A percentile compares a stretch with the other conserved stretches of the same genome.
Conservation (phyloP, 1,284 basidiomycete species). For the Trichosporon sp. region DNA sequence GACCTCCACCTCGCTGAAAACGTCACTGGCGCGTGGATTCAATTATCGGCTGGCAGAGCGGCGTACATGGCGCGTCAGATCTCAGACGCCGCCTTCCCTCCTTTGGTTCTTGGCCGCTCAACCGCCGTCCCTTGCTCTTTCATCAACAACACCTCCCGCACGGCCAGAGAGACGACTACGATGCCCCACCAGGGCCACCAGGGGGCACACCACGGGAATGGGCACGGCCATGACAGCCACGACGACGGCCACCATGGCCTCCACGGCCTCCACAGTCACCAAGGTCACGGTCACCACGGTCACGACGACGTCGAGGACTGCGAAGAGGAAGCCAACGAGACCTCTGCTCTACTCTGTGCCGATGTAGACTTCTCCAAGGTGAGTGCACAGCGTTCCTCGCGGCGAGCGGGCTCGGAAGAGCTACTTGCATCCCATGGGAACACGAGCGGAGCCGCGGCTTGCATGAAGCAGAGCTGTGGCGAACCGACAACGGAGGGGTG, state of each 20-base stretch:
- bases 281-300: background rate
- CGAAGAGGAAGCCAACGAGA: conserved; percentile 29
- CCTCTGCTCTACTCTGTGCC: conserved; percentile 44
- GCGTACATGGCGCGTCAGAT: background rate
- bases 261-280: too few species aligned
- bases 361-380: conserved; percentile 20
- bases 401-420: too few species aligned
- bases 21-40: conserved; percentile 1
- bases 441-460: background rate
- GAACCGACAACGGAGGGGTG: background rate
- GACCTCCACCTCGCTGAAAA: background rate
- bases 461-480: background rate
- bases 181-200: too few species aligned
- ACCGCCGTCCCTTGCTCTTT: background rate
- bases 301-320: background rate
- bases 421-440: too few species aligned
- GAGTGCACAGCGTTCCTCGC: background rate
- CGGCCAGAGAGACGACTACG: too few species aligned
- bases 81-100: background rate
- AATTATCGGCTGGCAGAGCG: background rate
- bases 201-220: too few species aligned
- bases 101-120: background rate
- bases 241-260: background rate
- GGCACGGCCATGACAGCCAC: background rate
- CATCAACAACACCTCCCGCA: background rate